These are phyloP conservation scores for Salvia splendens DNA, from an alignment of 257 asterid species.

Conservation along the genomic window DNA sequence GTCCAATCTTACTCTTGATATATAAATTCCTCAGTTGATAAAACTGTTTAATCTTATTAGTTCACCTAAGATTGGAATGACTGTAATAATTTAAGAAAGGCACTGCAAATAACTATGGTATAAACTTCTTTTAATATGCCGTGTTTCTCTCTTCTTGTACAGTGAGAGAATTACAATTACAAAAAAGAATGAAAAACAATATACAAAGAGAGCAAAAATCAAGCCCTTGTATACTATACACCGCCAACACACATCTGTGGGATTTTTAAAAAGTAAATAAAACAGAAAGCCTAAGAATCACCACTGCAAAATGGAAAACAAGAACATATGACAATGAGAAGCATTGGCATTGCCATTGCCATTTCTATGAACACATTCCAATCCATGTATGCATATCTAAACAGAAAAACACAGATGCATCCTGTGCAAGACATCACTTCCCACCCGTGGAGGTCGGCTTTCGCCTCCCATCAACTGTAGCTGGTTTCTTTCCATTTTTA, in stretches of 20 bases:
- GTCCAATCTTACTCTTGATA: no score
- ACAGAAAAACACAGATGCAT: conserved; percentile 21
- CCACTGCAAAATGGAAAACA: conserved; percentile 33
- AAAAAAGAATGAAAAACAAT: neutral
- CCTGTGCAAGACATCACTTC: conserved; percentile 38
- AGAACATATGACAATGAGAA: conserved; percentile 27
- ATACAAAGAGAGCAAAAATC: neutral
- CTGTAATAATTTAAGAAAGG: neutral
- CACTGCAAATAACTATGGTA: neutral
- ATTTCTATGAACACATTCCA: conserved; percentile 26
- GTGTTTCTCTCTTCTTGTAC: conserved; percentile 24
- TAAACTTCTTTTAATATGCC: conserved; percentile 22
- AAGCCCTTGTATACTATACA: conserved; percentile 1
- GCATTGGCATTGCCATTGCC: conserved; percentile 8
- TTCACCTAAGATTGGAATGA: neutral
- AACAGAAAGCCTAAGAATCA: conserved; percentile 29
- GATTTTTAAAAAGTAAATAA: neutral
- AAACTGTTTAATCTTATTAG: no score
- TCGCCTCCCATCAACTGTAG: conserved; percentile 49
- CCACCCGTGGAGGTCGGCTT: conserved; percentile 42
- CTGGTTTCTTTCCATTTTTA: conserved; percentile 47
- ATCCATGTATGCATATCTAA: conserved; percentile 37
- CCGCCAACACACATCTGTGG: conserved; percentile 44
- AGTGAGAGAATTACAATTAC: conserved; percentile 29
- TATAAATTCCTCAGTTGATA: no score